Percentiles rank a stretch among this genome's conserved stretches.
phyloP scores from a whole-genome alignment of 1,284 basidiomycete species.

The Fistulina hepatica region DNA sequence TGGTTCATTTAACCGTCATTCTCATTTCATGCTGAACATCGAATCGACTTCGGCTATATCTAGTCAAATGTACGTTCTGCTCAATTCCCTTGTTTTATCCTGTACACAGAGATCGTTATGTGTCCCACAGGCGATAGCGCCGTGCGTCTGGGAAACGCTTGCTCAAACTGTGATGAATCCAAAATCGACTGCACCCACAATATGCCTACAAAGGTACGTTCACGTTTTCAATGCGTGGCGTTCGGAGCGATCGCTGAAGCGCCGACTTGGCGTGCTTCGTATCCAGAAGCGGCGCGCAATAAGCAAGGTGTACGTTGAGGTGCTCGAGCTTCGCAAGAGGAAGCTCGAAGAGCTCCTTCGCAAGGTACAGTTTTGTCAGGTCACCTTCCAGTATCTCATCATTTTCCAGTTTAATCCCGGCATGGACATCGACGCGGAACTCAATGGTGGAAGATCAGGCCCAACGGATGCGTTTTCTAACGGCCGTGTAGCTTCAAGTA shows the following conservation, averaged over 20 bases:
- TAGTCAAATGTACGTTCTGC: constrained; percentile 13
- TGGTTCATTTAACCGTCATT: constrained; percentile 3
- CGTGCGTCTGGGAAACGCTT: constrained; percentile 9
- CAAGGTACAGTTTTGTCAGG: neutral
- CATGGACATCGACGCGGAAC: neutral
- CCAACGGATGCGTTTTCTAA: too few species aligned
- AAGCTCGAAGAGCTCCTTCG: neutral
- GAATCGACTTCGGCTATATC: neutral
- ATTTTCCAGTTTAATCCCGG: neutral
- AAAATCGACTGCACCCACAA: constrained; percentile 12
- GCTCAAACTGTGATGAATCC: constrained; percentile 13
- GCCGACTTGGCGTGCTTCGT: constrained; percentile 33
- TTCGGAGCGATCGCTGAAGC: constrained; percentile 18
- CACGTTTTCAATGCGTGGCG: constrained; percentile 4
- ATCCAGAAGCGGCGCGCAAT: constrained; percentile 28
- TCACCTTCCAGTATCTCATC: neutral
- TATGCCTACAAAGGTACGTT: neutral
- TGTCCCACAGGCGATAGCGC: constrained; percentile 10
- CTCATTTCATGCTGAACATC: neutral
- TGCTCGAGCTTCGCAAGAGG: neutral
- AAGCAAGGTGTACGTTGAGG: constrained; percentile 25
- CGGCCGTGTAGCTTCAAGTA: too few species aligned
- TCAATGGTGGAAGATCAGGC: neutral
- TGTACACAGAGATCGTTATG: neutral
- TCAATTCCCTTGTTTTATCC: too few species aligned